Conservation (phyloP, 2,329 filamentous ascomycete genomes). For the Trichoderma polysporum region DNA sequence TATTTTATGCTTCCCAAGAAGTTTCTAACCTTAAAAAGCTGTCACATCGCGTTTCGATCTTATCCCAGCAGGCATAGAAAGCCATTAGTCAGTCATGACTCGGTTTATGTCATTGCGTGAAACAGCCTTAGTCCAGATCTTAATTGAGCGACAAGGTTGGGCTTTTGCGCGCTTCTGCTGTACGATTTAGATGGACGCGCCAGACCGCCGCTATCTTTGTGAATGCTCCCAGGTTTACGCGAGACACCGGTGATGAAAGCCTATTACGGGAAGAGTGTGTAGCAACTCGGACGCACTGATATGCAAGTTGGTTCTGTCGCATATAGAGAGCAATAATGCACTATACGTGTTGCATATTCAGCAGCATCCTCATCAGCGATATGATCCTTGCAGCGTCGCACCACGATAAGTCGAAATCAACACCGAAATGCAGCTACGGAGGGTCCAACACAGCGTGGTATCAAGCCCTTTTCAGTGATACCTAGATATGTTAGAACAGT, state of each 20-base stretch:
- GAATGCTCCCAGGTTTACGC: background rate
- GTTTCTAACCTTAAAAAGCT: background rate
- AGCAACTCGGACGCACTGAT: background rate
- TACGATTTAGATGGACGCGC: background rate
- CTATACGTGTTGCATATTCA: background rate
- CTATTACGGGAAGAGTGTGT: background rate
- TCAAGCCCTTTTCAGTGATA: no score
- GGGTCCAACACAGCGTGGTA: no score
- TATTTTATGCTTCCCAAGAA: slow-evolving; percentile 6
- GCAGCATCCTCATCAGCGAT: background rate
- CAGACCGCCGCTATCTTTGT: background rate
- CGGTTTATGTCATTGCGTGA: background rate
- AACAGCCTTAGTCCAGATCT: background rate
- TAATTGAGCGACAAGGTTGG: no score
- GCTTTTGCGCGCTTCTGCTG: no score
- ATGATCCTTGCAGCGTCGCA: background rate
- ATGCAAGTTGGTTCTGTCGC: background rate
- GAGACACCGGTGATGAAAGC: background rate
- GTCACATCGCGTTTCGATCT: background rate
- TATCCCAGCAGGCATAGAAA: background rate
- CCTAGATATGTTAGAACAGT: no score
- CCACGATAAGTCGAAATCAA: background rate
- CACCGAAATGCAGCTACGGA: background rate
- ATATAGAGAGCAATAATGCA: background rate
- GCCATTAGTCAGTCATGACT: slow-evolving; percentile 5